Evolutionary conservation across 805 yeast genomes (phyloP), one percentile per base, ranked within the genome.

Genomic region (Zygoascus biomembranicola): DNA sequence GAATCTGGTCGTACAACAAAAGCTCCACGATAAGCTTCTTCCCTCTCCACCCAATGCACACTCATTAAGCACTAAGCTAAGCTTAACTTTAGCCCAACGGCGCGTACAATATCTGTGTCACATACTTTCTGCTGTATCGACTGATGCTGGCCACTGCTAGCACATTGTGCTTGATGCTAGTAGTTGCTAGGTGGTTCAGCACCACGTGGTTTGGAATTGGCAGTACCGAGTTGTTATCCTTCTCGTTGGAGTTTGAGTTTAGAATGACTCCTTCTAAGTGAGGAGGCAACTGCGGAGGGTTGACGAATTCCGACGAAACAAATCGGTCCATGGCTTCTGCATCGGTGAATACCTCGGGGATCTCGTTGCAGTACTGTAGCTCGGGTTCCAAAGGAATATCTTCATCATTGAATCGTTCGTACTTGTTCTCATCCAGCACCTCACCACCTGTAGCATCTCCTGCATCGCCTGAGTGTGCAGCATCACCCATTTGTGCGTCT

Each of bases 211-310:
- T 90, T 9, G 97, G 97, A 55, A 89, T 89, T 11, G 95, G 94
- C 59, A 90, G 71, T 0, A 95, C 95, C 53, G 95, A 94, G 37
- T 87, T 79, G 60, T 85, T 87, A 67, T 89, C 90, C 63, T 86
- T 90, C 81, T 73, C 92, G 61, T 84, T 88, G 61, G 79, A 71
- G 60, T 74, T 76, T 13, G 75, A 67, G 72, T 92, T 92, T 64
- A 92, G 77, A 52, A 94, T 90, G 53, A 94, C 98, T 63, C 86
- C 85, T 66, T 94, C 99, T 56, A 94, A 75, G 68, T 92, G 99
- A 9, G 99, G 99, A 8, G 99, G 99, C 49, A 94, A 75, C 65
- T 87, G 95, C 20, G 99, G 99, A 19, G 99, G 98, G 32, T 95
- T 89, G 51, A 90, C 69, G 52, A 70, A 69, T 52, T 72, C 79